phyloP scores from a whole-genome alignment of 306 rosid genomes.

The Cucumis hystrix region DNA sequence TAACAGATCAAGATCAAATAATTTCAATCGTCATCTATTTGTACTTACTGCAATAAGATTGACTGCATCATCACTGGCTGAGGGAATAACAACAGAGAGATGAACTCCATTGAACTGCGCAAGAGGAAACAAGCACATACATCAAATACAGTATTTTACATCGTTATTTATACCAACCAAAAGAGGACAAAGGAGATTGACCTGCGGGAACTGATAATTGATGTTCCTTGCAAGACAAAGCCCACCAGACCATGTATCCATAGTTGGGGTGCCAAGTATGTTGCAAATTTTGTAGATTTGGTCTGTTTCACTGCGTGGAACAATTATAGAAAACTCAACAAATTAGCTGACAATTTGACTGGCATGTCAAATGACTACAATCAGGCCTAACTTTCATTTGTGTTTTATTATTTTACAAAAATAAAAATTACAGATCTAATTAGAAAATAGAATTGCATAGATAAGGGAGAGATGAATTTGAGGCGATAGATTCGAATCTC shows the following conservation, averaged over 20 bases:
- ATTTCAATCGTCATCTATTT: not conserved
- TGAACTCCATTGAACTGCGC: conserved; percentile 62
- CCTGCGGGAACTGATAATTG: conserved; percentile 86
- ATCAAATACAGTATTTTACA: not conserved
- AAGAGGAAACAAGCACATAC: not conserved
- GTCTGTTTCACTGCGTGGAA: conserved; percentile 64
- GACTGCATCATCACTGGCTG: conserved; percentile 64
- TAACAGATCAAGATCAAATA: not conserved
- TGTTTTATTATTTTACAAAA: not conserved
- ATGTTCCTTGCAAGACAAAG: conserved; percentile 79
- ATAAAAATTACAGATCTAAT: not conserved
- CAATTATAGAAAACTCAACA: not conserved
- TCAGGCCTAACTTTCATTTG: not conserved
- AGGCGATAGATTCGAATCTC: not conserved
- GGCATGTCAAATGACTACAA: not conserved
- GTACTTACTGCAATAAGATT: conserved; percentile 67
- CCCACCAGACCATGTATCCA: conserved; percentile 76
- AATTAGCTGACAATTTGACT: not conserved
- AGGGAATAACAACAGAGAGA: conserved; percentile 59
- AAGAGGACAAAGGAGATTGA: conserved; percentile 9
- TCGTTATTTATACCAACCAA: not conserved
- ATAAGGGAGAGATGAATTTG: not conserved
- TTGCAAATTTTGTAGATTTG: conserved; percentile 87
- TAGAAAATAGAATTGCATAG: not conserved
- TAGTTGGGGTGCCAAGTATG: conserved; percentile 80